These are phyloP conservation scores for Dioscorea dumetorum DNA, from an alignment of 106 monocot genomes.

Conservation along the genomic window DNA sequence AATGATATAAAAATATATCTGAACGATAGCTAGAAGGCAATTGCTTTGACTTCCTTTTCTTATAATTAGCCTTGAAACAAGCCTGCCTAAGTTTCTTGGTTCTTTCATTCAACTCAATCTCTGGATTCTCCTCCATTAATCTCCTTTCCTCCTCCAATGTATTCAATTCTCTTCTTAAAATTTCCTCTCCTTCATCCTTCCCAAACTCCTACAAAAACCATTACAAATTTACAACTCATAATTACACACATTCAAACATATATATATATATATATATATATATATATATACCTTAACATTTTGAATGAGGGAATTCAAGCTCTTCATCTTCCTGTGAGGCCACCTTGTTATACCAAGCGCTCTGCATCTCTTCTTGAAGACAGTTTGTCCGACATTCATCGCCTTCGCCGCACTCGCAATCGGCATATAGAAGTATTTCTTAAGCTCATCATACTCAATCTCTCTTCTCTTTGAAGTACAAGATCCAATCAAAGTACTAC, in stretches of 20 bases:
- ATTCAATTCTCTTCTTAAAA: constrained; percentile 39
- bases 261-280: not conserved
- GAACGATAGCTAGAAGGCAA: not conserved
- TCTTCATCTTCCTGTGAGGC: constrained; percentile 92
- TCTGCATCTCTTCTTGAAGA: constrained; percentile 75
- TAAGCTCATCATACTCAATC: constrained; percentile 57
- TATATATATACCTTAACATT: constrained; percentile 45
- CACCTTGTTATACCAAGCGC: constrained; percentile 73
- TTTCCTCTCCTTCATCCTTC: constrained; percentile 21
- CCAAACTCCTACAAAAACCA: constrained; percentile 46
- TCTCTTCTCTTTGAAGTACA: constrained; percentile 12
- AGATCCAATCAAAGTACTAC: not conserved
- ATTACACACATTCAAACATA: not conserved
- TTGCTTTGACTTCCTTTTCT: constrained; percentile 36
- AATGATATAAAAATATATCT: not conserved
- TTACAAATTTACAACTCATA: not conserved
- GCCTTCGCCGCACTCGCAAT: constrained; percentile 60
- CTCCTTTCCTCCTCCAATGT: constrained; percentile 32
- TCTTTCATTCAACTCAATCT: constrained; percentile 47
- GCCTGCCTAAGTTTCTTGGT: constrained; percentile 83
- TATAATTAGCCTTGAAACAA: constrained; percentile 89
- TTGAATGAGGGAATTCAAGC: constrained; percentile 68
- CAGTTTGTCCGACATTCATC: constrained; percentile 72
- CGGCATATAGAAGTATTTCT: constrained; percentile 61
- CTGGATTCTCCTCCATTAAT: constrained; percentile 67